Evolutionary conservation across 768 basidiomycete species (phyloP).

Genomic region (Tricholoma bakamatsutake): DNA sequence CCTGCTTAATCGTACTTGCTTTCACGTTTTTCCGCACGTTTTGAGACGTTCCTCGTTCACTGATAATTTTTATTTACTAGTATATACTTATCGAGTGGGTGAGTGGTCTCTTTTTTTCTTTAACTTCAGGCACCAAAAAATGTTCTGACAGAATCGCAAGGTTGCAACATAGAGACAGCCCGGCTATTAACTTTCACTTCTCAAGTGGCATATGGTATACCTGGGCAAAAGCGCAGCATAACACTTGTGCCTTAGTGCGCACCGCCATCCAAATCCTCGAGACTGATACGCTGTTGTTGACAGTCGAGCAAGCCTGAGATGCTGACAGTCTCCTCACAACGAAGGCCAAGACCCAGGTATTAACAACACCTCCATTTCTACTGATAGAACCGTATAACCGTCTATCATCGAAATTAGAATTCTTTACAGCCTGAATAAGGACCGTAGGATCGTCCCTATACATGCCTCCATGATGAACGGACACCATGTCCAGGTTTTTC

Average conservation of each 20-base stretch:
- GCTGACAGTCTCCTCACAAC: not conserved
- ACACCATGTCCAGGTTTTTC: not conserved
- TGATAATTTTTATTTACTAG: not conserved
- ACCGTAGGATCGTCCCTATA: not conserved
- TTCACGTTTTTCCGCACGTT: not conserved
- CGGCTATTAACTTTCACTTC: not conserved
- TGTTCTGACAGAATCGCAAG: not conserved
- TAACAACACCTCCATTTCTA: not conserved
- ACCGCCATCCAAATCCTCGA: not conserved
- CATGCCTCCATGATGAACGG: not conserved
- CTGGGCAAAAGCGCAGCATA: not conserved
- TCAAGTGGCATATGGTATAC: not conserved
- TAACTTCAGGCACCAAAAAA: not conserved
- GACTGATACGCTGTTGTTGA: not conserved
- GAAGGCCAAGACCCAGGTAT: not conserved
- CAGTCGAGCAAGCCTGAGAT: not conserved
- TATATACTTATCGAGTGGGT: not conserved
- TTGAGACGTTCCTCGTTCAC: not conserved
- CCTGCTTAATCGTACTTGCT: constrained; percentile 8
- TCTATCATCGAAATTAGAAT: not conserved
- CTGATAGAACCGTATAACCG: not conserved
- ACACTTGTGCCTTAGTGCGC: not conserved
- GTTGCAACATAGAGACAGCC: not conserved
- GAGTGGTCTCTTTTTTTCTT: not conserved
- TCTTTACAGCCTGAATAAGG: not conserved